Base-by-base conservation (phyloP, 768 basidiomycete species). In the Jaapia argillacea region DNA sequence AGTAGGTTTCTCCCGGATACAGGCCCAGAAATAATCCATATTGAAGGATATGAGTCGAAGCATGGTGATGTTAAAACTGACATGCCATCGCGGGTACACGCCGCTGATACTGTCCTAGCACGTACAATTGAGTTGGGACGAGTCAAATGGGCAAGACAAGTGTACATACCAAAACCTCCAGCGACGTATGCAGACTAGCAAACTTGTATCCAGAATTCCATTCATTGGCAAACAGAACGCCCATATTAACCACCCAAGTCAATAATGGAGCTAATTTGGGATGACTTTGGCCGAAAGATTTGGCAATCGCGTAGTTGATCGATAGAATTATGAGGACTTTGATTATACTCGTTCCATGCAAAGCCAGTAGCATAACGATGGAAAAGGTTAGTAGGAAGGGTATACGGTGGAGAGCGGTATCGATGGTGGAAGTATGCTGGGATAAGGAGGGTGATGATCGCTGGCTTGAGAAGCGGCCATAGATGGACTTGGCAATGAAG, bases 21-120 rank as follows among this genome's bases (percentile, higher is more conserved):
- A 76, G 4, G 87, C 77, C 93, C 93, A 98, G 52, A 88, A 78
- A 55, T 84, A 83, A 57, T 99, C 96, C 77, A 94, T 79, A 48
- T 80, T 85, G 67, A 91, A 99, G 0, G 92, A 93, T 4, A 99
- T 71, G 12, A 97, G 71, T 24, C 94, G 78, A 33, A 98, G 71
- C 85, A 93, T 93, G 2, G 92, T 91, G 51, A 98, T 91, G 59
- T 98, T 98, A 70, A 94, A 98, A 51, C 68, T 76, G 52, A 98
- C 71, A 51, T 97, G 78, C 96, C 96, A 99, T 16, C 91, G 73
- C 7, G 92, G 86, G 48, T 93, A 83, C 14, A 87, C 64, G 4
- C 96, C 96, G 57, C 72, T 65, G 51, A 71, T 72, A 0, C 53
- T 47, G 53, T 88, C 85, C 83, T 89, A 36, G 7, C 24, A 24